Percentiles rank a stretch among this genome's conserved stretches.
Evolutionary conservation across 2,329 filamentous ascomycete species (phyloP).

Genomic region (Penicillium sp.): DNA sequence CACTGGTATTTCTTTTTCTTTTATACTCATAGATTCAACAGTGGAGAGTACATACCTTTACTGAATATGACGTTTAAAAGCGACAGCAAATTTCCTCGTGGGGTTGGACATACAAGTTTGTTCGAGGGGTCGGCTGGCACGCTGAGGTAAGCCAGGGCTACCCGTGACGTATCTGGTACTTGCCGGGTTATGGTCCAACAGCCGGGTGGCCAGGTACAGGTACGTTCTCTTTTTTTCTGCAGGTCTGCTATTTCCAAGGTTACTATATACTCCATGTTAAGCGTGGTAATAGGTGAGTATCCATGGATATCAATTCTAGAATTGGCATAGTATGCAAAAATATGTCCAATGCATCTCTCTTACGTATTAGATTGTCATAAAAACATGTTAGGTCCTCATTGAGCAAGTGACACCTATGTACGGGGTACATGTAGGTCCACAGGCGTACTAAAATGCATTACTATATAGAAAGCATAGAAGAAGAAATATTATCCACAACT

Average conservation of each 20-base stretch:
- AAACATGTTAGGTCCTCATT: neutral
- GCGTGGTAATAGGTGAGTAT: neutral
- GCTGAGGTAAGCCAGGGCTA: slow-evolving; percentile 11
- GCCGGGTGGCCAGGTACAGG: slow-evolving; percentile 3
- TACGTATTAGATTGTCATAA: neutral
- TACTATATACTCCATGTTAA: too few relatives aligned
- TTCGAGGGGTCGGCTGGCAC: slow-evolving; percentile 9
- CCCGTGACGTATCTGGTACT: slow-evolving; percentile 11
- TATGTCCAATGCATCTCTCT: neutral
- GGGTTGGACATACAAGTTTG: slow-evolving; percentile 9
- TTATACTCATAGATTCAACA: neutral
- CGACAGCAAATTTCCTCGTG: slow-evolving; percentile 10
- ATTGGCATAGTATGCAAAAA: neutral
- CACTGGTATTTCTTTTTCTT: neutral
- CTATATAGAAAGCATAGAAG: neutral
- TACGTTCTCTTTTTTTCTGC: neutral
- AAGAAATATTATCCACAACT: neutral
- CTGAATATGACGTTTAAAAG: slow-evolving; percentile 8
- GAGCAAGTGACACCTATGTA: neutral
- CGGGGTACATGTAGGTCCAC: neutral
- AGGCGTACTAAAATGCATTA: too few relatives aligned
- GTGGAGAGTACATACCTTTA: slow-evolving; percentile 4
- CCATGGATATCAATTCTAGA: neutral
- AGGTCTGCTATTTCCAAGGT: too few relatives aligned
- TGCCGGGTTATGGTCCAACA: neutral